Percentiles rank a stretch among this genome's conserved stretches.
Evolutionary conservation across 106 monocot genomes (phyloP).

Genomic region (Acorus gramineus): DNA sequence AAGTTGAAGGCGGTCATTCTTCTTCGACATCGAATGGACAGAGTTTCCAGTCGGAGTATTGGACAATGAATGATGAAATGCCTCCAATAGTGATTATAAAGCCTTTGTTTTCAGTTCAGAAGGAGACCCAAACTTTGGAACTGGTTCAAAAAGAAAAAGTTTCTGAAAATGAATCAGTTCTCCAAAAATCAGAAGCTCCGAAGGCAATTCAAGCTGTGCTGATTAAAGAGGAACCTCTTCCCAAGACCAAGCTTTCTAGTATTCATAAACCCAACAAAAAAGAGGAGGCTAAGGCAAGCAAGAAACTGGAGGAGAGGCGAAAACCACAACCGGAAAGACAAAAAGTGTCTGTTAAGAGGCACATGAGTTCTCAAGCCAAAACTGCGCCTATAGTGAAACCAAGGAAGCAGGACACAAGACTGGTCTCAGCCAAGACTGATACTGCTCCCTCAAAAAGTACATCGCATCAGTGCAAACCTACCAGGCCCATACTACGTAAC

Average conservation of each 20-base stretch:
- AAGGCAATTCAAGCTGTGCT: neutral
- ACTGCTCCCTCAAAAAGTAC: neutral
- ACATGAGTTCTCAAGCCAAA: conserved; percentile 10
- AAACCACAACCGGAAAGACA: conserved; percentile 2
- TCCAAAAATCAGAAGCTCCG: neutral
- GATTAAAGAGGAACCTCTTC: neutral
- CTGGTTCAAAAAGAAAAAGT: conserved; percentile 1
- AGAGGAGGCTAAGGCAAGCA: conserved; percentile 1
- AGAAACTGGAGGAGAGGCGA: conserved; percentile 1
- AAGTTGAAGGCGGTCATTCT: conserved; percentile 5
- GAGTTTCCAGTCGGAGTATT: neutral
- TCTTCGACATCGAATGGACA: neutral
- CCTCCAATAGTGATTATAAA: conserved; percentile 38
- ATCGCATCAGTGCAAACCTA: neutral
- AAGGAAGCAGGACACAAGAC: conserved; percentile 14
- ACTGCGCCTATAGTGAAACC: neutral
- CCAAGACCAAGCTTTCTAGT: conserved; percentile 4
- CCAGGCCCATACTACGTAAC: neutral
- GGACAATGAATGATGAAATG: neutral
- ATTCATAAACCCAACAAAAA: conserved; percentile 2
- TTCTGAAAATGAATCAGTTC: neutral
- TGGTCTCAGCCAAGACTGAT: conserved; percentile 1
- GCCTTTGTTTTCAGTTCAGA: conserved; percentile 9
- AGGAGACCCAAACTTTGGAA: conserved; percentile 7
- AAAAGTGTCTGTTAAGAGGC: conserved; percentile 13